Evolutionary conservation across 768 basidiomycete species (phyloP).

Genomic region (Xanthoconium stramineum): DNA sequence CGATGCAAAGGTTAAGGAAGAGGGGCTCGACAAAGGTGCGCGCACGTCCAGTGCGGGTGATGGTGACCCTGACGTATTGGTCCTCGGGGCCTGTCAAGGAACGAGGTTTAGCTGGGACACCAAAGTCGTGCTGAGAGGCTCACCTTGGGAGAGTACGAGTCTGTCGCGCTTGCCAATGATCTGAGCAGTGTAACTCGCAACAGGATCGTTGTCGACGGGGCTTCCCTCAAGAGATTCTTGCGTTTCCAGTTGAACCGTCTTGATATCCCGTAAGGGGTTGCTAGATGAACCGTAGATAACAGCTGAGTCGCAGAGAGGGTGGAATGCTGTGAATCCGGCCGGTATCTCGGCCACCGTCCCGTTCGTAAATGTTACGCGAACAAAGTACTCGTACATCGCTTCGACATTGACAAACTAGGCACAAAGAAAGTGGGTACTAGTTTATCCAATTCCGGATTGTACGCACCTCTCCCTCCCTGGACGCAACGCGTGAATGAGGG

Average conservation of each 20-base stretch:
- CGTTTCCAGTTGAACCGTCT: not conserved
- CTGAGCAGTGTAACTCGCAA: slow-evolving; percentile 1
- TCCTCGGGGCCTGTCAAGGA: not conserved
- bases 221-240: not conserved
- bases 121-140: not conserved
- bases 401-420: not conserved
- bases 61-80: not conserved
- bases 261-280: not conserved
- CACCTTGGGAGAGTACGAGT: not conserved
- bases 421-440: not conserved
- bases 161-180: not conserved
- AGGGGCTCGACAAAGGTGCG: not conserved
- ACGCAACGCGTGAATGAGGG: not conserved
- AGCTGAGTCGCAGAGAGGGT: not conserved
- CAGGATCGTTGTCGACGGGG: not conserved
- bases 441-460: not conserved
- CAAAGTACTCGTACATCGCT: not conserved
- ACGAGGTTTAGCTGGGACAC: not conserved
- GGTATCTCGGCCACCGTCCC: not conserved
- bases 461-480: not conserved
- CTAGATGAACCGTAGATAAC: too few relatives aligned
- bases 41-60: not conserved
- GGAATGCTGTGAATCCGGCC: slow-evolving; percentile 2
- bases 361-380: not conserved
- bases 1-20: not conserved